Evolutionary conservation across 78 protist genomes (phyloP).

Genomic region (Dictyostelium firmibasis): DNA sequence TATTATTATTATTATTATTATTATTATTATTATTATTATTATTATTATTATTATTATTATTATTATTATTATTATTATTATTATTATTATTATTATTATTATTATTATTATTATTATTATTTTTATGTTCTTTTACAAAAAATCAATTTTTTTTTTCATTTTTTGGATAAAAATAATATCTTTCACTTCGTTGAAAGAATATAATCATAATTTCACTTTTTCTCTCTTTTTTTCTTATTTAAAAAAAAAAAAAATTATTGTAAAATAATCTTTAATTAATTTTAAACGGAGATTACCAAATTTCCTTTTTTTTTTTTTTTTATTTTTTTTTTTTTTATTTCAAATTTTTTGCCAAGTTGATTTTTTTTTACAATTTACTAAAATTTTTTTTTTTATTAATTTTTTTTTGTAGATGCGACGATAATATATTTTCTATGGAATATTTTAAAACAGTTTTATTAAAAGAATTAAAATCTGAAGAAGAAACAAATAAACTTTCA

Average conservation of each 20-base stretch:
- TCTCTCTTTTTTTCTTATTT: no score
- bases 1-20: background rate
- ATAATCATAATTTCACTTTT: background rate
- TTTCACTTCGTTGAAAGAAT: background rate
- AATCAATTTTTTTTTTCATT: background rate
- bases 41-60: background rate
- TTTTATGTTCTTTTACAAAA: background rate
- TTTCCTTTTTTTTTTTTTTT: no score
- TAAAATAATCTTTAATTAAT: background rate
- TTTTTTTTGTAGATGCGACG: constrained; percentile 53
- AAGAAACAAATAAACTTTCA: background rate
- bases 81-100: background rate
- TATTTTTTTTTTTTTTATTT: no score
- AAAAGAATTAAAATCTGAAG: constrained; percentile 1
- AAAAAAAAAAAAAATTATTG: background rate
- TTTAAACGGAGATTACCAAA: background rate
- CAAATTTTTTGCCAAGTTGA: background rate
- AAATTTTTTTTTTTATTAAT: background rate
- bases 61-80: no score
- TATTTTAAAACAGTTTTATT: constrained; percentile 22
- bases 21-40: background rate
- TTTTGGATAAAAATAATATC: background rate
- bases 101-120: background rate
- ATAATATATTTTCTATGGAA: constrained; percentile 47
- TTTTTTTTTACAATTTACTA: background rate